Percentiles rank a stretch among this genome's conserved stretches.
Conservation (phyloP, 768 basidiomycete species). For the Psilocybe azurescens region DNA sequence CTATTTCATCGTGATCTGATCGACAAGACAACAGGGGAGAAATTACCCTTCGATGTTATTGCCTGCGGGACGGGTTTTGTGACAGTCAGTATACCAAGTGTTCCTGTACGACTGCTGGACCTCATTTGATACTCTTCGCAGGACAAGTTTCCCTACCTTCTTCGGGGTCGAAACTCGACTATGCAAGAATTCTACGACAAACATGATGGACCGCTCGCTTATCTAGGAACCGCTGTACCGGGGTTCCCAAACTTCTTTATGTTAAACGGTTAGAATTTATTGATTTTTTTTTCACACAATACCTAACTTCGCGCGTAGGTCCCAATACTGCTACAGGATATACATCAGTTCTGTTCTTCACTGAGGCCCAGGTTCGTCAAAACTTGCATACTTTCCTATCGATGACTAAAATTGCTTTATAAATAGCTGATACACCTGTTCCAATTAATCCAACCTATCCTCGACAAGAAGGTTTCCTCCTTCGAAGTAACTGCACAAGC, state of each 20-base stretch:
- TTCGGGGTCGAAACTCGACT: conserved; percentile 35
- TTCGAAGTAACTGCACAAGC: conserved; percentile 42
- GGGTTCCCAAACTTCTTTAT: conserved; percentile 53
- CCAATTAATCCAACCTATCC: conserved; percentile 44
- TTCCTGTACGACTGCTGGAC: not conserved
- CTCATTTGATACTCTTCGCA: conserved; percentile 13
- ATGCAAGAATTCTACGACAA: conserved; percentile 45
- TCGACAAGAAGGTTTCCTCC: conserved; percentile 36
- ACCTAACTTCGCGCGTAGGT: conserved; percentile 29
- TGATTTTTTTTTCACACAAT: not conserved
- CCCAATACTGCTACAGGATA: conserved; percentile 51
- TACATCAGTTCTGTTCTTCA: conserved; percentile 47
- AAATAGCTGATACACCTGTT: conserved; percentile 10
- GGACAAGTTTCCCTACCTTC: conserved; percentile 40
- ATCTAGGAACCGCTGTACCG: conserved; percentile 47
- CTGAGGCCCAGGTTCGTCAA: conserved; percentile 45
- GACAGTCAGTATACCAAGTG: conserved; percentile 11
- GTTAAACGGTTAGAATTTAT: conserved; percentile 37
- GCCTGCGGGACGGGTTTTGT: conserved; percentile 45
- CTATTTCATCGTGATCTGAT: not conserved
- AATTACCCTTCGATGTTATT: conserved; percentile 42
- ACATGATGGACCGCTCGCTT: conserved; percentile 48
- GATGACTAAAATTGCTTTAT: not conserved
- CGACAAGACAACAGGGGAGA: conserved; percentile 32
- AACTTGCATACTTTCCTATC: not conserved